Evolutionary conservation across 2,329 filamentous ascomycete genomes (phyloP).

Genomic region (Diaporthe nobilis): DNA sequence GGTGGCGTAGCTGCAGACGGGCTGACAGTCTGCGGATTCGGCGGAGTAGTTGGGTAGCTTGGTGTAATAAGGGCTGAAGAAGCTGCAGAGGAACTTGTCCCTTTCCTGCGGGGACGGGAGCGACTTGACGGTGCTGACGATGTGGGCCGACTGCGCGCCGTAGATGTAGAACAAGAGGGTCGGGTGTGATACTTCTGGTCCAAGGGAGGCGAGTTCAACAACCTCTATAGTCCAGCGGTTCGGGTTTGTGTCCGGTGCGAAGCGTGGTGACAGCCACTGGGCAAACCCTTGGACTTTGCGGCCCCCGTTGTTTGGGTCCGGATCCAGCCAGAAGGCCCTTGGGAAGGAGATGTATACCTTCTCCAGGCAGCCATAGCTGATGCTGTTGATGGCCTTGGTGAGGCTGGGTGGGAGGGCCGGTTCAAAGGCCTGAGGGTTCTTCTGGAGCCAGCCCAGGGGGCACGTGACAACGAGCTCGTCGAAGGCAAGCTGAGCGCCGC

Average conservation of each 20-base stretch:
- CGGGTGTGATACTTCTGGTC: constrained; percentile 72
- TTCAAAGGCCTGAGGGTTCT: constrained; percentile 69
- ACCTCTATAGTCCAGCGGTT: constrained; percentile 81
- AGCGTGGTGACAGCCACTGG: constrained; percentile 81
- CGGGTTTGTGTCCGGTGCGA: constrained; percentile 74
- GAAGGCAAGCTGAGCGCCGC: constrained; percentile 55
- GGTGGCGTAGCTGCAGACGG: constrained; percentile 76
- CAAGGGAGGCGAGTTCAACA: constrained; percentile 80
- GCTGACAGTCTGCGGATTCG: constrained; percentile 69
- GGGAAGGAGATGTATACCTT: constrained; percentile 82
- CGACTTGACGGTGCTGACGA: constrained; percentile 52
- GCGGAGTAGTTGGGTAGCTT: constrained; percentile 77
- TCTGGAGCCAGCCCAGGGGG: constrained; percentile 78
- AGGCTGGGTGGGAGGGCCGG: constrained; percentile 71
- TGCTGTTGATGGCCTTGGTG: constrained; percentile 71
- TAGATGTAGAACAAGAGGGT: constrained; percentile 89
- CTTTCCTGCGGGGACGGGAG: constrained; percentile 62
- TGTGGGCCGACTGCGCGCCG: constrained; percentile 70
- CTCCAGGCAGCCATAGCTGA: constrained; percentile 80
- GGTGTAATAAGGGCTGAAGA: constrained; percentile 85
- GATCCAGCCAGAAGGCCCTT: constrained; percentile 77
- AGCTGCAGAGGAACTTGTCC: constrained; percentile 69
- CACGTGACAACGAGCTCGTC: constrained; percentile 78
- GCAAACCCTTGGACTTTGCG: constrained; percentile 75
- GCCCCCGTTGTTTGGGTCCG: constrained; percentile 52